Percentiles rank a stretch among this genome's conserved stretches.
Evolutionary conservation across 495 filamentous ascomycete genomes (phyloP).

Genomic region (Parathielavia hyrcaniae): DNA sequence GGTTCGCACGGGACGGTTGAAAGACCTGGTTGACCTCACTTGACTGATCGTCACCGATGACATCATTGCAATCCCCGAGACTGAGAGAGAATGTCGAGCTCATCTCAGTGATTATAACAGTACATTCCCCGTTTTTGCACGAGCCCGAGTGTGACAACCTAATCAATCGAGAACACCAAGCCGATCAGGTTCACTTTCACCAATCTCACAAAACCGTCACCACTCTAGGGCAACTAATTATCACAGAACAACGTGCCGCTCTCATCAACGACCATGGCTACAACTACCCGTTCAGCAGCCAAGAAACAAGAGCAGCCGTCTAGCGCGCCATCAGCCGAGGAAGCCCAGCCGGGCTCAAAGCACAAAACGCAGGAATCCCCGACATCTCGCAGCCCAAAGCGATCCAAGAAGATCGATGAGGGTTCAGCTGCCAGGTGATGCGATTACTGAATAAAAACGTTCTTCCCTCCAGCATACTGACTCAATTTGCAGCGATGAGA

Average conservation of each 20-base stretch:
- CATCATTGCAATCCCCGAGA: no score
- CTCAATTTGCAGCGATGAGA: background rate
- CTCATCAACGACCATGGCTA: constrained; percentile 13
- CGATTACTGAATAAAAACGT: background rate
- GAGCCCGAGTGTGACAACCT: no score
- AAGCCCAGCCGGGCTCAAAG: constrained; percentile 24
- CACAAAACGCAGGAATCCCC: constrained; percentile 18
- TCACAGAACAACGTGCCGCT: background rate
- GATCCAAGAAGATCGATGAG: constrained; percentile 15
- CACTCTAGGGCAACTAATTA: no score
- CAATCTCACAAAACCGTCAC: no score
- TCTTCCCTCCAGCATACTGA: background rate
- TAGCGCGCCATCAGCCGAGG: constrained; percentile 9
- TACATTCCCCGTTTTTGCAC: no score
- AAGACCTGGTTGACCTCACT: no score
- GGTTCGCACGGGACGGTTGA: background rate
- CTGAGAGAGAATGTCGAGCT: no score
- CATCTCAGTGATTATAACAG: no score
- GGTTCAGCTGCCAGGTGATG: constrained; percentile 3
- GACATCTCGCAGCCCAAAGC: constrained; percentile 16
- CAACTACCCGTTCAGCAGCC: constrained; percentile 20
- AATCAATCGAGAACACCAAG: no score
- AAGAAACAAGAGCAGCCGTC: constrained; percentile 14
- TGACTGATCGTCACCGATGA: background rate
- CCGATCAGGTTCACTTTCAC: no score